Evolutionary conservation across 805 yeast species (phyloP), one percentile per base, ranked within the genome.

Genomic region (Wickerhamiella azymoides): DNA sequence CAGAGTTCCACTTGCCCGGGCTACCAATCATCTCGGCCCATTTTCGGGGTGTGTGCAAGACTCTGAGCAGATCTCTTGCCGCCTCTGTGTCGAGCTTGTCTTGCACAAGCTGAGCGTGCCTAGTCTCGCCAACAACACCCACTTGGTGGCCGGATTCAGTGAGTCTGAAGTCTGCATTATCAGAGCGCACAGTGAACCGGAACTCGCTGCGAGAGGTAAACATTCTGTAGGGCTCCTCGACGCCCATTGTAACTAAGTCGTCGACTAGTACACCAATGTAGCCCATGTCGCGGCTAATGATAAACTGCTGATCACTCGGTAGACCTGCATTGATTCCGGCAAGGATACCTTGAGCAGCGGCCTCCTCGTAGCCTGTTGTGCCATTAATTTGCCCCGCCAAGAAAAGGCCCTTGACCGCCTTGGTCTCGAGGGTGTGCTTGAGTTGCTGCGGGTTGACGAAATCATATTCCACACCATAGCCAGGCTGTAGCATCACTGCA

Each of bases 381-480:
- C 99, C 99, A 58, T 92, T 92, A 36, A 92, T 92, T 62, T 92
- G 99, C 1, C 99, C 99, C 0, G 98, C 99, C 39, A 92, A 66
- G 60, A 65, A 92, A 32, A 92, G 63, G 0, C 96, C 96, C 10
- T 70, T 64, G 2, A 92, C 76, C 3, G 73, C 62, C 55, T 84
- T 86, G 0, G 97, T 84, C 57, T 89, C 95, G 40, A 92, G 63
- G 0, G 93, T 82, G 39, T 69, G 72, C 45, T 71, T 70, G 47
- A 92, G 68, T 57, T 88, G 95, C 52, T 94, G 71, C 2, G 99
- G 98, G 57, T 92, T 96, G 25, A 92, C 80, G 60, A 84, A 92
- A 58, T 92, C 98, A 59, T 92, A 92, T 62, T 92, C 98, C 2
- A 92, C 98, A n/a, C 99, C 99, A 59, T 92, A 92, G 0, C 96